phyloP scores from a whole-genome alignment of 2,329 filamentous ascomycete genomes.

The Clonostachys rhizophaga region DNA sequence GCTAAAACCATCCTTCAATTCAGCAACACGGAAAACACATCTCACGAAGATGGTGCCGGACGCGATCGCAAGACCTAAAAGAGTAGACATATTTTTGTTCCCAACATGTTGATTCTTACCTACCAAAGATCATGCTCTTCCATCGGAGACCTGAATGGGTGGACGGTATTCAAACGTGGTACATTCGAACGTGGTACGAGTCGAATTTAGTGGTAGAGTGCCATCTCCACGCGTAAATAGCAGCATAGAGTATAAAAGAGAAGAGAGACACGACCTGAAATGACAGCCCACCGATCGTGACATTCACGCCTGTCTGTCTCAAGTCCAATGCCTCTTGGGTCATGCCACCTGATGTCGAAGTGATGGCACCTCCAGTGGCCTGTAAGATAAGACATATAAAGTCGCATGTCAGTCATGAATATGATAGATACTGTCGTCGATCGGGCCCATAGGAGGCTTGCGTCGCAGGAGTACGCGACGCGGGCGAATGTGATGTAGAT shows the following conservation, averaged over 20 bases:
- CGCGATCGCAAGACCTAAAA: neutral
- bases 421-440: constrained; percentile 22
- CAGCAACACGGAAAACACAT: constrained; percentile 56
- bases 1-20: constrained; percentile 56
- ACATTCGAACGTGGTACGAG: neutral
- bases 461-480: constrained; percentile 37
- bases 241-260: constrained; percentile 30
- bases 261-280: constrained; percentile 41
- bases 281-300: constrained; percentile 49
- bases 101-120: neutral
- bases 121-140: constrained; percentile 1
- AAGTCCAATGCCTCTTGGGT: constrained; percentile 15
- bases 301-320: constrained; percentile 39
- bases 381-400: constrained; percentile 44
- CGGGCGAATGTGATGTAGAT: constrained; percentile 55
- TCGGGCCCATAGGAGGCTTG: constrained; percentile 22
- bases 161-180: neutral
- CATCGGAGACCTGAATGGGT: neutral
- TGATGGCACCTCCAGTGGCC: constrained; percentile 40
- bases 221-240: constrained; percentile 3
- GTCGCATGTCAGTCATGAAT: constrained; percentile 44
- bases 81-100: neutral
- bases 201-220: too few species aligned
- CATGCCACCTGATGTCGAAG: constrained; percentile 7
- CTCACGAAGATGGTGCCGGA: constrained; percentile 47